These are phyloP conservation scores for Rhododendron kiyosumense DNA, from an alignment of 148 eudicot species.

Conservation along the genomic window DNA sequence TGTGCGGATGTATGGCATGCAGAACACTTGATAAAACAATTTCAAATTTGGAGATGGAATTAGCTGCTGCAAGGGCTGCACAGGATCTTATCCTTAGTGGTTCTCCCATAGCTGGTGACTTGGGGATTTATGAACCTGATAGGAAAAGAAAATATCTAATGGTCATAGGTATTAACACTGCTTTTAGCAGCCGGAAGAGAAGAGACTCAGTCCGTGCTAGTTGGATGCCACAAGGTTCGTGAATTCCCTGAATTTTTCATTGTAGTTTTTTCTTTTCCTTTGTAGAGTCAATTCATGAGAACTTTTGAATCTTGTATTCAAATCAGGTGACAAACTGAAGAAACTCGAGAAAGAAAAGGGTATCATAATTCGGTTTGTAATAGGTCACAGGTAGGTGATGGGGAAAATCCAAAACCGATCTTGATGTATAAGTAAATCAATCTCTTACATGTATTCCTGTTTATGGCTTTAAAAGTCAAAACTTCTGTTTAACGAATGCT, in stretches of 20 bases:
- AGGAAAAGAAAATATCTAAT: conserved; percentile 68
- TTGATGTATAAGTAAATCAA: background rate
- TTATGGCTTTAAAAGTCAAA: background rate
- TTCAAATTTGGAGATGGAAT: conserved; percentile 83
- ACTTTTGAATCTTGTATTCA: background rate
- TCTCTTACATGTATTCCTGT: background rate
- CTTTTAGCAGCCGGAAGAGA: conserved; percentile 88
- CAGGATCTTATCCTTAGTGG: conserved; percentile 73
- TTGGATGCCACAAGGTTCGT: conserved; percentile 92
- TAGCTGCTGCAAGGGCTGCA: conserved; percentile 87
- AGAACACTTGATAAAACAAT: conserved; percentile 80
- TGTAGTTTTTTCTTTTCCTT: background rate
- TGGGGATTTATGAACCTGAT: conserved; percentile 27
- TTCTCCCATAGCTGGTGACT: conserved; percentile 49
- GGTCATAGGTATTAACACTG: conserved; percentile 88
- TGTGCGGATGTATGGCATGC: conserved; percentile 8
- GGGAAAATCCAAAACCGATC: background rate
- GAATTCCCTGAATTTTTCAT: background rate
- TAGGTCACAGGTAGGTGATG: conserved; percentile 72
- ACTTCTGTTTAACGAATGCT: background rate
- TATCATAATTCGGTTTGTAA: conserved; percentile 77
- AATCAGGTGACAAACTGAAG: conserved; percentile 66
- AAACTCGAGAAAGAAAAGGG: conserved; percentile 93
- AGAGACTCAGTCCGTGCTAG: conserved; percentile 92
- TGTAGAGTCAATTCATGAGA: background rate